Base-by-base conservation (phyloP, 306 rosid genomes). In the Acacia confusa region DNA sequence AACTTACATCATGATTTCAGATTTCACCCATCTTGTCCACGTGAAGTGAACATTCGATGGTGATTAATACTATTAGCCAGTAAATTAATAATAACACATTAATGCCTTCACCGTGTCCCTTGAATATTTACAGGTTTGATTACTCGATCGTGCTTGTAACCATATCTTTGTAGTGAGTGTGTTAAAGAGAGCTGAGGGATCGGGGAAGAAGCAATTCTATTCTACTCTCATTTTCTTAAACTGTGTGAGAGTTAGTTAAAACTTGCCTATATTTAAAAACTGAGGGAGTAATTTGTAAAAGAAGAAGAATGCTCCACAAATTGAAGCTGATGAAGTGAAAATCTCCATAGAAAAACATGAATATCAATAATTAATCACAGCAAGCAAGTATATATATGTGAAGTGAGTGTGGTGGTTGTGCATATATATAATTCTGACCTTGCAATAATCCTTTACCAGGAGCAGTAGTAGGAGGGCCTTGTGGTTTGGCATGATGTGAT, bases 11-110 rank as follows among this genome's bases (percentile, higher is more conserved):
- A 70, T 84, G 58, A 82, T 82, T 81, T 36, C 40, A 36, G 8
- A 47, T 47, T 16, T 75, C 84, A 82, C 63, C 85, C 79, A 79
- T 86, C 83, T 83, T 82, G 90, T 87, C 89, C 91, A 88, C 68
- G 52, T 86, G 80, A 90, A 85, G 85, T 81, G 79, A 83, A 86
- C 76, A 79, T 82, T 77, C 82, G 70, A 19, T 28, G 17, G 44
- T 25, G 25, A 47, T 47, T 70, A 41, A 1, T 80, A 50, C 70
- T 72, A 47, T 50, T 74, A 52, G 70, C 76, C 65, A 63, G 14
- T 38, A 74, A 40, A 74, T 38, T 28, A 45, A 69, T 75, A 47
- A 24, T 47, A 0, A 27, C 36, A 6, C 9, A 13, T 13, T 63
- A 63, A 63, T 48, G 16, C n/a, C 68, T 74, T 43, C 76, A 38